A percentile compares a stretch with the other conserved stretches of the same genome.
phyloP scores from a whole-genome alignment of 108 stramenopile genomes.

The Nitzschia sp. region DNA sequence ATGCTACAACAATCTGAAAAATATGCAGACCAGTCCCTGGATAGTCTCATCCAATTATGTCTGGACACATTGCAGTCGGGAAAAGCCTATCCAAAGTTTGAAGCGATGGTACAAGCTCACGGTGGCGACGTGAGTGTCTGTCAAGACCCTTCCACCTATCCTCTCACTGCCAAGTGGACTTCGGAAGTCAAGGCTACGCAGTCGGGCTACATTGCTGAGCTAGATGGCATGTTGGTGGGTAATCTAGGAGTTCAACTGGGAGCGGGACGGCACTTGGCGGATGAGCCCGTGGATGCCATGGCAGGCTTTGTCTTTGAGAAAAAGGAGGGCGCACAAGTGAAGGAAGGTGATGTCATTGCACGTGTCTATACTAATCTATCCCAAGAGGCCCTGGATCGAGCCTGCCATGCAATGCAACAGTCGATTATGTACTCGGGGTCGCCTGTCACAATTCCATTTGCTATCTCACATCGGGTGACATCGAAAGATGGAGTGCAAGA shows the following conservation, averaged over 20 bases:
- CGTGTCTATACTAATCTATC: constrained; percentile 12
- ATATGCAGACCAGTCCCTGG: constrained; percentile 24
- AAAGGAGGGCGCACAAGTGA: constrained; percentile 53
- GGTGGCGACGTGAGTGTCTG: constrained; percentile 63
- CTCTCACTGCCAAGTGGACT: constrained; percentile 12
- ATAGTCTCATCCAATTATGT: constrained; percentile 46
- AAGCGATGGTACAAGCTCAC: constrained; percentile 76
- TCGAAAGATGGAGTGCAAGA: constrained; percentile 3
- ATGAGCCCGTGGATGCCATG: constrained; percentile 53
- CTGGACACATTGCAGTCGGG: constrained; percentile 55
- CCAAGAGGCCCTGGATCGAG: not conserved
- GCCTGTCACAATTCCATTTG: constrained; percentile 4
- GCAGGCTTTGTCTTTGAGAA: constrained; percentile 65
- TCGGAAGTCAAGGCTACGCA: constrained; percentile 25
- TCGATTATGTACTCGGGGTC: not conserved
- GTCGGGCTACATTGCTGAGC: constrained; percentile 44
- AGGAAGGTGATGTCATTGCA: constrained; percentile 49
- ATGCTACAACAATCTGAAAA: constrained; percentile 73
- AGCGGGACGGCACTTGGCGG: constrained; percentile 66
- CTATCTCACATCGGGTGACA: constrained; percentile 1
- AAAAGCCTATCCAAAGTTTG: constrained; percentile 61
- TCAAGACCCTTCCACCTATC: constrained; percentile 14
- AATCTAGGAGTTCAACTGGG: constrained; percentile 56
- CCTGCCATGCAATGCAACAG: not conserved
- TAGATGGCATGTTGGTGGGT: constrained; percentile 65